Percentiles rank a stretch among this genome's conserved stretches.
phyloP scores from a whole-genome alignment of 495 filamentous ascomycete genomes.

The Hyaloscypha variabilis region DNA sequence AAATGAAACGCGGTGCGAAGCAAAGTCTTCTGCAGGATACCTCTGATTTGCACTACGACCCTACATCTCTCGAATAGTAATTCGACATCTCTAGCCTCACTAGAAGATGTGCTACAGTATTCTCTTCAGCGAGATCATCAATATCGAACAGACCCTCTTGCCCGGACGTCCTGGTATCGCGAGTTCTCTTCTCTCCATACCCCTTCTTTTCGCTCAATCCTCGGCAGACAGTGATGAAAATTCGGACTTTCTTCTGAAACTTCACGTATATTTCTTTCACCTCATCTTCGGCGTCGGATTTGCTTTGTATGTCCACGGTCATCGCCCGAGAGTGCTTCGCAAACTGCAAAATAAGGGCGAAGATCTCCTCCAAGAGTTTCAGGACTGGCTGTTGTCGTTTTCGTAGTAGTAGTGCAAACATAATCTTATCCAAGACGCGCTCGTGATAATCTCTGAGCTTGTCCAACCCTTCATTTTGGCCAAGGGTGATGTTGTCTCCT shows the following conservation, averaged over 20 bases:
- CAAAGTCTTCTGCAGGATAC: too few species aligned
- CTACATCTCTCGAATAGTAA: conserved; percentile 44
- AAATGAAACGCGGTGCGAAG: too few species aligned
- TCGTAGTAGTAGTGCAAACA: conserved; percentile 71
- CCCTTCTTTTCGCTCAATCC: conserved; percentile 62
- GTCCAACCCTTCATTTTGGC: conserved; percentile 54
- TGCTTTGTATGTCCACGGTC: conserved; percentile 15
- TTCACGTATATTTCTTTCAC: conserved; percentile 57
- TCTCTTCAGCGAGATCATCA: conserved; percentile 40
- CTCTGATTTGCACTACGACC: background rate
- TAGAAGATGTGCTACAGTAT: conserved; percentile 55
- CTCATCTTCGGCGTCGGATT: conserved; percentile 47
- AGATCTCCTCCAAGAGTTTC: conserved; percentile 76
- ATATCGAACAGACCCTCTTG: conserved; percentile 35
- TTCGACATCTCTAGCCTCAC: conserved; percentile 63
- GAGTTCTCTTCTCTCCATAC: conserved; percentile 49
- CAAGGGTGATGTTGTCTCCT: conserved; percentile 29
- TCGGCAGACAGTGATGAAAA: conserved; percentile 67
- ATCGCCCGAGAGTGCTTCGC: conserved; percentile 47
- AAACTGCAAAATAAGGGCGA: conserved; percentile 71
- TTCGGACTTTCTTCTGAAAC: conserved; percentile 68
- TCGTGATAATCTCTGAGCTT: conserved; percentile 73
- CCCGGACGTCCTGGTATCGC: conserved; percentile 22
- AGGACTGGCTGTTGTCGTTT: conserved; percentile 72
- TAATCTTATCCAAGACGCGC: conserved; percentile 73